Evolutionary conservation across 2,329 filamentous ascomycete species (phyloP), one percentile per base, ranked within the genome.

Genomic region (Fusarium subtropicale): DNA sequence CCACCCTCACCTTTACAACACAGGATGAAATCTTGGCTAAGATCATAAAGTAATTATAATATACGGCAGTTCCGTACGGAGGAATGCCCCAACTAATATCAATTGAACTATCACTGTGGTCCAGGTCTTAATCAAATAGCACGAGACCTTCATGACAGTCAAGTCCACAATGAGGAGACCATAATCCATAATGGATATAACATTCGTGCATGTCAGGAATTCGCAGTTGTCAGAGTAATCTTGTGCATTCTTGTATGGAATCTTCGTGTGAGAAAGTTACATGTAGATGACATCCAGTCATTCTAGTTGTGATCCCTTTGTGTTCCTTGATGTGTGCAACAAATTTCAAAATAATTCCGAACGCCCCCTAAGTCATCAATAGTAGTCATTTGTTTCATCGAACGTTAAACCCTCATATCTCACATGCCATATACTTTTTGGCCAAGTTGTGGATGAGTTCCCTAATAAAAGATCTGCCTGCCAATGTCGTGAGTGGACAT

Each of bases 401-500:
- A 5, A 11, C 3, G 5, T 33, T 30, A 42, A 12, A 34, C 22
- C 24, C 11, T 28, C 38, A 26, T 45, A 24, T 31, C 3, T 18
- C 30, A 5, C 12, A 60, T 7, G 9, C n/a, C 30, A 20, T n/a
- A 47, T 10, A 16, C 26, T 18, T 26, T 18, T 10, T 24, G 12
- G n/a, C 26, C 16, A 18, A 24, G 9, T 4, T n/a, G 2, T 12
- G 5, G 3, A 26, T 5, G 16, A 26, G n/a, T 7, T 24, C 12
- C 6, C 33, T 58, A 71, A 53, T 70, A 71, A 45, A 48, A 76
- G 39, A 72, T 56, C 39, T 60, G 63, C 20, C 52, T 66, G 71
- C 77, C 77, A 36, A 75, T 74, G n/a, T 68, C 70, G 18, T 73
- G 68, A 52, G 74, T 71, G 28, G 74, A 73, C 60, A 64, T 73